Evolutionary conservation across 2,329 filamentous ascomycete species (phyloP).

Genomic region (Aspergillus piperis): DNA sequence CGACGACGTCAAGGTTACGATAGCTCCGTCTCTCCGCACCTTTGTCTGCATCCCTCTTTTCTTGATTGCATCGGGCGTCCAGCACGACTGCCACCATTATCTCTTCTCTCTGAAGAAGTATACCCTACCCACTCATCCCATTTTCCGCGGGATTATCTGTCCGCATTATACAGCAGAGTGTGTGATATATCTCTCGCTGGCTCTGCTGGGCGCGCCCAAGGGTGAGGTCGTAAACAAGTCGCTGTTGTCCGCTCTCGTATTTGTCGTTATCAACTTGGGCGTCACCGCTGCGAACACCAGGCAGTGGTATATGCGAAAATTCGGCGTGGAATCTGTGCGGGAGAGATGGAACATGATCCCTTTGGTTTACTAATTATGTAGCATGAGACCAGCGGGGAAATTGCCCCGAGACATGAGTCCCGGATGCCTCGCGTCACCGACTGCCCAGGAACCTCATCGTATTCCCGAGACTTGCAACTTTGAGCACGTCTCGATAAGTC

Average conservation of each 20-base stretch:
- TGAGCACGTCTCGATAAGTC: constrained; percentile 80
- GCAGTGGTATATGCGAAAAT: constrained; percentile 75
- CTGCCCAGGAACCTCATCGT: constrained; percentile 59
- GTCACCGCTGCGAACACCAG: constrained; percentile 77
- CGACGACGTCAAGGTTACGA: constrained; percentile 40
- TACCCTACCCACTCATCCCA: constrained; percentile 70
- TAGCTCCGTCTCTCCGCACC: constrained; percentile 52
- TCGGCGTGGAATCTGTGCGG: constrained; percentile 65
- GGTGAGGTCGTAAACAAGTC: constrained; percentile 71
- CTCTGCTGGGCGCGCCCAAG: constrained; percentile 70
- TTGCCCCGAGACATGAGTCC: not conserved
- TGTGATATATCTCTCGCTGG: constrained; percentile 76
- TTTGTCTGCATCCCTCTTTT: constrained; percentile 64
- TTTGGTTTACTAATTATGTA: constrained; percentile 33
- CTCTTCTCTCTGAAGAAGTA: constrained; percentile 77
- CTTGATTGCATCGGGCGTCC: constrained; percentile 67
- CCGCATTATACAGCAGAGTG: constrained; percentile 94
- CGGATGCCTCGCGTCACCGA: constrained; percentile 19
- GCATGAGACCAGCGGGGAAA: not conserved
- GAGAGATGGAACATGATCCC: constrained; percentile 77
- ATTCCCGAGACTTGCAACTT: constrained; percentile 71
- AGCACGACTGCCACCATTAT: constrained; percentile 72
- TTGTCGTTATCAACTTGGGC: constrained; percentile 77
- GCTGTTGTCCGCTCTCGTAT: constrained; percentile 67
- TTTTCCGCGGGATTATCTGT: constrained; percentile 73